phyloP scores from a whole-genome alignment of 345 rosid species.

The Salix suchowensis region DNA sequence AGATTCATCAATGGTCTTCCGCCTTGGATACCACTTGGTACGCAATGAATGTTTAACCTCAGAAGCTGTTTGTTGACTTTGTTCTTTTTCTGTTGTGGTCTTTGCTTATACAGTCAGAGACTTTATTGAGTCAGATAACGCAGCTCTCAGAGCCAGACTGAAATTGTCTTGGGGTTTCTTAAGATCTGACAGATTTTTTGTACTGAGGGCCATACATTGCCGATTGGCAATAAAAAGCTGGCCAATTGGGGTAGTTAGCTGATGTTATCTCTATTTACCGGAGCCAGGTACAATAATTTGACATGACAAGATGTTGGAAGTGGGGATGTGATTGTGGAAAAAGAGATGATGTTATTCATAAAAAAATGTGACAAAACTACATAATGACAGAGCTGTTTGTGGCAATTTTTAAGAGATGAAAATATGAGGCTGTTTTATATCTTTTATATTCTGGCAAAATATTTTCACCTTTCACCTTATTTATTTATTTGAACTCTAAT shows the following conservation, averaged over 20 bases:
- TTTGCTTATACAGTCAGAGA: not conserved
- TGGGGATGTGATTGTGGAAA: not conserved
- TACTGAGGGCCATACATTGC: not conserved
- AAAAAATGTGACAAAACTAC: not conserved
- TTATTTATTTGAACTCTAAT: no score
- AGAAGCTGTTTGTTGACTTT: not conserved
- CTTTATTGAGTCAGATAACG: not conserved
- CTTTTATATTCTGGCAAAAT: not conserved
- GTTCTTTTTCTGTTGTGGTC: not conserved
- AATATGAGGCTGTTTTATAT: not conserved
- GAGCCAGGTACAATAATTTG: not conserved
- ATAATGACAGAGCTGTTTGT: not conserved
- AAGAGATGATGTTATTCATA: not conserved
- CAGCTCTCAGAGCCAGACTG: not conserved
- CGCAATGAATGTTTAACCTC: not conserved
- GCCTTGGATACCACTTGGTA: slow-evolving; percentile 96
- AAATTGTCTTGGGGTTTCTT: not conserved
- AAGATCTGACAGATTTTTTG: no score
- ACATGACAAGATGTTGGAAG: not conserved
- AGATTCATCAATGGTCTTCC: slow-evolving; percentile 66
- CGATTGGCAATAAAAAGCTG: not conserved
- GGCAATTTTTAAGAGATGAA: not conserved
- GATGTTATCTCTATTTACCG: not conserved
- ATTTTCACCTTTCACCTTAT: not conserved
- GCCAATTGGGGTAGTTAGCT: not conserved